These are phyloP conservation scores for Gelatoporia subvermispora DNA, from an alignment of 768 basidiomycete species.

Conservation along the genomic window DNA sequence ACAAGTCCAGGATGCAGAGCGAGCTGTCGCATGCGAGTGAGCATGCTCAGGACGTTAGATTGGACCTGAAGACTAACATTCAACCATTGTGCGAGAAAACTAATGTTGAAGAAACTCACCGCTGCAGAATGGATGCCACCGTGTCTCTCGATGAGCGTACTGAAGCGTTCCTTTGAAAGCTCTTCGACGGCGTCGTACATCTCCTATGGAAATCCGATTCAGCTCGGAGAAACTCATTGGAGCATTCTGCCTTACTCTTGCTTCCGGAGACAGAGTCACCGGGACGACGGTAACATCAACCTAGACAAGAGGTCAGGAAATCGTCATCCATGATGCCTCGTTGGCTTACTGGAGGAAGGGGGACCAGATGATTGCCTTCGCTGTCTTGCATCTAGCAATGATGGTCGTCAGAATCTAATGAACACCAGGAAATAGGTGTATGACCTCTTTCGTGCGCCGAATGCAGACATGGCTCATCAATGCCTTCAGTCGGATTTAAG, in stretches of 20 bases:
- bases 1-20: conserved; percentile 75
- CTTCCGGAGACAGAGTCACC: conserved; percentile 59
- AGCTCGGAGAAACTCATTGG: no score
- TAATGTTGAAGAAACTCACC: conserved; percentile 11
- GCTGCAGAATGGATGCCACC: conserved; percentile 38
- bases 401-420: no score
- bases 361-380: conserved; percentile 65
- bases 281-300: conserved; percentile 76
- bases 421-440: no score
- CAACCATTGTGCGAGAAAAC: no score
- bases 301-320: conserved; percentile 26
- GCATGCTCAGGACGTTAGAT: conserved; percentile 70
- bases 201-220: conserved; percentile 30
- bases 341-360: conserved; percentile 61
- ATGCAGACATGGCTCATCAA: conserved; percentile 80
- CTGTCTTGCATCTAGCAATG: conserved; percentile 89
- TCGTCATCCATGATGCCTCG: neutral
- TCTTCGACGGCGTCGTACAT: conserved; percentile 69
- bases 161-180: conserved; percentile 58
- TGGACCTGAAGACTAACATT: no score
- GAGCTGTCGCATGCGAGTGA: conserved; percentile 84
- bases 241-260: conserved; percentile 44
- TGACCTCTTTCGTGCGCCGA: conserved; percentile 77
- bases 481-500: no score
- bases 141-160: conserved; percentile 41